Base-by-base conservation (phyloP, 768 basidiomycete genomes). In the Cystobasidium onofrii region DNA sequence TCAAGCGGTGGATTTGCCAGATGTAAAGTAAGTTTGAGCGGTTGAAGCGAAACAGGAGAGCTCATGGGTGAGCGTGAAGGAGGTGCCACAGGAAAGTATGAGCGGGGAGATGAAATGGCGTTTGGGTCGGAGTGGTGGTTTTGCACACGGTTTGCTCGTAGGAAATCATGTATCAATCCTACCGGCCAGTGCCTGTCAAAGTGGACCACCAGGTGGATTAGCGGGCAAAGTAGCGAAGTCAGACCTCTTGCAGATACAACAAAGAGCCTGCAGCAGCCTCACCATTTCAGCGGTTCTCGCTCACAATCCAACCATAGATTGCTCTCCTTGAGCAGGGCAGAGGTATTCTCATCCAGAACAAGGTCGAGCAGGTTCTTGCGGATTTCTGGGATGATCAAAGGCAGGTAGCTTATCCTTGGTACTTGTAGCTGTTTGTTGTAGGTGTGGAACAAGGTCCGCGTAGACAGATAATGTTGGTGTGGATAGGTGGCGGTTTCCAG, bases 261-360 rank as follows among this genome's bases (percentile, higher is more conserved):
- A 46, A 27, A 1, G 57, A 60, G 17, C 27, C 17, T 60, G 57
- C 33, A 60, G 72, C 66, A 44, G 61, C 84, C 87, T 75, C 73
- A 95, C 95, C 95, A 97, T 83, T 92, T 91, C 78, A 94, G 84
- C 62, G 90, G 80, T 6, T 85, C 86, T 34, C 91, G 90, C n/a
- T 60, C 33, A 34, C 69, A 55, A 82, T 96, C 92, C 81, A 99
- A 96, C 96, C 95, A 98, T 90, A 95, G 92, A 65, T 94, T 90
- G 73, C 91, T 90, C 76, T 93, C 91, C 79, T 89, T 90, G 74
- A 94, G 82, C 12, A 84, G 78, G 74, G 88, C 88, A 3, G 87
- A 87, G 34, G 89, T 88, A 41, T 86, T 85, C 78, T 95, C 92
- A 79, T 96, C 92, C 78, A 97, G 89, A 15, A 94, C 90, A 69